Percentiles rank a stretch among this genome's conserved stretches.
Evolutionary conservation across 139 green algal species (phyloP).

Genomic region (Penium margaritaceum): DNA sequence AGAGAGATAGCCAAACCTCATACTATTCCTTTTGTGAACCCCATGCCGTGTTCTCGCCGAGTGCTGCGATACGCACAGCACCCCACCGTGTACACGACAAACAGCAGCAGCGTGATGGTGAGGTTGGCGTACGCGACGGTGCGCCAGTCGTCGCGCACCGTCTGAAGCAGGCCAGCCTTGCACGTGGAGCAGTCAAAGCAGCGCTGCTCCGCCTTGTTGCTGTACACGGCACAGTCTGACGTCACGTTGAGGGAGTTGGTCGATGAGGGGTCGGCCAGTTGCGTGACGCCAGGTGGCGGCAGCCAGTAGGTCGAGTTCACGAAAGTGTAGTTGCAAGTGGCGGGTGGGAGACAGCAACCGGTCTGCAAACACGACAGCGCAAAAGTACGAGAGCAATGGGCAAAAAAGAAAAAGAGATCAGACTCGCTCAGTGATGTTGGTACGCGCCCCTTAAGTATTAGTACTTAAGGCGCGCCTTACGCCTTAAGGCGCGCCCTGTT

Average conservation of each 20-base stretch:
- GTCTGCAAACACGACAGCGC: slow-evolving; percentile 22
- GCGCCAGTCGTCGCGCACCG: slow-evolving; percentile 19
- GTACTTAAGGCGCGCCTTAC: no score
- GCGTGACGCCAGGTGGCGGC: background rate
- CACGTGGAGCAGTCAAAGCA: slow-evolving; percentile 38
- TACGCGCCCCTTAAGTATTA: no score
- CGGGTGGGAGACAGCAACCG: slow-evolving; percentile 29
- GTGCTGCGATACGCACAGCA: slow-evolving; percentile 25
- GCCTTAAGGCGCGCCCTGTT: no score
- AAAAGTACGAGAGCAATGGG: no score
- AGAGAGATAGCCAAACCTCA: no score
- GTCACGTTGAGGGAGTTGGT: no score
- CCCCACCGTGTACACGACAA: slow-evolving; percentile 18
- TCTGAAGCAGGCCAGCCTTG: slow-evolving; percentile 34
- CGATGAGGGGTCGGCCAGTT: background rate
- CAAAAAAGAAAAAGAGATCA: no score
- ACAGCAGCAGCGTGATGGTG: slow-evolving; percentile 6
- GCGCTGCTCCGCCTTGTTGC: slow-evolving; percentile 1
- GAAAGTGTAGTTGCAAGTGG: slow-evolving; percentile 25
- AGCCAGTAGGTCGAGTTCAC: slow-evolving; percentile 22
- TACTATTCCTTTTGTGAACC: no score
- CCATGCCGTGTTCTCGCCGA: no score
- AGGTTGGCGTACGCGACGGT: slow-evolving; percentile 32
- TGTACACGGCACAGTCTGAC: slow-evolving; percentile 32
- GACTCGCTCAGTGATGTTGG: no score